These are phyloP conservation scores for Candida piceae DNA, from an alignment of 805 yeast genomes.

Conservation along the genomic window DNA sequence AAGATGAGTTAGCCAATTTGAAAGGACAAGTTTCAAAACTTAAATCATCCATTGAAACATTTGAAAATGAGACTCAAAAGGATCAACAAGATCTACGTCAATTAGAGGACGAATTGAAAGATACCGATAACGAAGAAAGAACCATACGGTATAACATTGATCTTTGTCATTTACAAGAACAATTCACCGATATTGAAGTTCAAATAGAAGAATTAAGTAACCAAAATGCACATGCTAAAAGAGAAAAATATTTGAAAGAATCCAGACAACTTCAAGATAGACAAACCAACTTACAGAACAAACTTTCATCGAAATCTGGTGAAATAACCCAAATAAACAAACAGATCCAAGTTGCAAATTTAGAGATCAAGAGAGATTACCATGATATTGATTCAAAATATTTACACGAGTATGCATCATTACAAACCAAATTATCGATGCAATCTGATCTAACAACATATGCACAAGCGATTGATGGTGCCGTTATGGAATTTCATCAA, in stretches of 20 bases:
- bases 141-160: slow-evolving; percentile 42
- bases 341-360: slow-evolving; percentile 51
- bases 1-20: slow-evolving; percentile 10
- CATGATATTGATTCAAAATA: slow-evolving; percentile 59
- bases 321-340: slow-evolving; percentile 79
- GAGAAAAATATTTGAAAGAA: slow-evolving; percentile 56
- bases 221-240: slow-evolving; percentile 49
- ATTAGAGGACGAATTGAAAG: slow-evolving; percentile 46
- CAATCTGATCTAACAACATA: slow-evolving; percentile 79
- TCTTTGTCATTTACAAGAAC: slow-evolving; percentile 40
- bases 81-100: slow-evolving; percentile 47
- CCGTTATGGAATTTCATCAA: slow-evolving; percentile 89
- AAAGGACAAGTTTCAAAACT: slow-evolving; percentile 5
- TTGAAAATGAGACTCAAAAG: slow-evolving; percentile 28
- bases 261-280: slow-evolving; percentile 45
- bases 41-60: slow-evolving; percentile 17
- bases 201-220: slow-evolving; percentile 31
- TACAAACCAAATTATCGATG: slow-evolving; percentile 71
- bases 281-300: slow-evolving; percentile 52
- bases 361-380: slow-evolving; percentile 68
- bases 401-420: slow-evolving; percentile 64
- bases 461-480: slow-evolving; percentile 81
- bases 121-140: slow-evolving; percentile 57
- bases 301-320: slow-evolving; percentile 73
- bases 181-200: slow-evolving; percentile 22